Base-by-base conservation (phyloP, 495 filamentous ascomycete species). In the Xylaria venustula region DNA sequence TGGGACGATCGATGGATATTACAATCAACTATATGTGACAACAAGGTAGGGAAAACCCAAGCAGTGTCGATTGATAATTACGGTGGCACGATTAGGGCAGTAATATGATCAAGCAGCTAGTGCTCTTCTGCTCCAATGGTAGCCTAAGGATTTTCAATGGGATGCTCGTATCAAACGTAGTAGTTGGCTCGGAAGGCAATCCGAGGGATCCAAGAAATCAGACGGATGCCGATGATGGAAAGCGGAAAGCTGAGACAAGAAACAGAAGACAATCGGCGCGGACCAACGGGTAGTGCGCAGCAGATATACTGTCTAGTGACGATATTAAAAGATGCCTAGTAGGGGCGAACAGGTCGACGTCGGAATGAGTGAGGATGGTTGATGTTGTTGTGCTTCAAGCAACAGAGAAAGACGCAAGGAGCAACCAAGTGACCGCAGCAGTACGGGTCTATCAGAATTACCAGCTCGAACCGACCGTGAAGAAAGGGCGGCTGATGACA, bases 161-260 rank as follows among this genome's bases (percentile, higher is more conserved):
- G 58, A 56, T 67, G 60, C 60, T 65, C 64, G 68, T 71, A 67
- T 71, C 69, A 71, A 71, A 71, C 69, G 69, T 56, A 54, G 69
- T 59, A 50, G 59, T 55, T 63, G 55, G 64, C 7, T 57, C 58
- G 61, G 64, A 61, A 62, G 36, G 54, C 58, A 30, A 61, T 48
- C 45, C 62, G 62, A 64, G 47, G 54, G 67, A 64, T 61, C 64
- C 62, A 61, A 62, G 58, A 61, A 64, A 53, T 54, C 53, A 60
- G 62, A 54, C 58, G 58, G 28, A 41, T 55, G 58, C 52, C 59
- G 49, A 55, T 41, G 65, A 58, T 61, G 55, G 50, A 64, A 71
- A 70, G 54, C 20, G 55, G 50, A 64, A 71, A 70, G 54, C 20
- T 60, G 69, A 19, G 63, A 69, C 66, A 67, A 71, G 69, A 69